Conservation (phyloP, 2,329 filamentous ascomycete genomes). For the Beauveria rudraprayagi region DNA sequence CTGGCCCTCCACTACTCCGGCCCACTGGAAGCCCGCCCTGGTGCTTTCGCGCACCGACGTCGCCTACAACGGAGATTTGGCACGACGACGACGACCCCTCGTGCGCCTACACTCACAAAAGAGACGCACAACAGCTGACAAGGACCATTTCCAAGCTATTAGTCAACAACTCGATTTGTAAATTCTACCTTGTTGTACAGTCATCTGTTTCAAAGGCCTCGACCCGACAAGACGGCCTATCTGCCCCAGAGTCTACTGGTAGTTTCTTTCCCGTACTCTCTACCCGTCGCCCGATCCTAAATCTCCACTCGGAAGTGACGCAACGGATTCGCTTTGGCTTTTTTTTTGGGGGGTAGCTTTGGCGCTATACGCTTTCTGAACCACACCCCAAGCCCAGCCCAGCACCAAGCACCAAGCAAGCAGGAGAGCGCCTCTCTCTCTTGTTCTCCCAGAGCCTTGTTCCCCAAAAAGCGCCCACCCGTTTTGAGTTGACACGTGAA, state of each 20-base stretch:
- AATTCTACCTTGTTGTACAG: too few species aligned
- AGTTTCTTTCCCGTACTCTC: background rate
- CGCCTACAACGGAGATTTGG: background rate
- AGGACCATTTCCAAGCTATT: background rate
- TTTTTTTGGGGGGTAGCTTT: slow-evolving; percentile 2
- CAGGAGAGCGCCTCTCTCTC: background rate
- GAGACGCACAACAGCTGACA: background rate
- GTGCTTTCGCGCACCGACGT: background rate
- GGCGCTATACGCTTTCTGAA: slow-evolving; percentile 11
- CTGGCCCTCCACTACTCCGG: background rate
- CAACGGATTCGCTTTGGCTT: slow-evolving; percentile 6
- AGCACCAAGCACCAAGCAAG: too few species aligned
- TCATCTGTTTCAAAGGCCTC: background rate
- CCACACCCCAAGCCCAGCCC: background rate
- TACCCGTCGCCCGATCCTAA: background rate
- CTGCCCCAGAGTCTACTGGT: too few species aligned
- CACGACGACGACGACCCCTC: background rate
- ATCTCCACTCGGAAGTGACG: slow-evolving; percentile 7
- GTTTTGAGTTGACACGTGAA: slow-evolving; percentile 25
- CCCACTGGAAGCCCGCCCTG: slow-evolving; percentile 1
- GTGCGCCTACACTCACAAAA: background rate
- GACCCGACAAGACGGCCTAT: background rate
- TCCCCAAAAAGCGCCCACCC: background rate
- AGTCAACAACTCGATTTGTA: background rate
- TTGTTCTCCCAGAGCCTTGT: background rate